Base-by-base conservation (phyloP, 116 monocot species). In the Cymodocea nodosa region DNA sequence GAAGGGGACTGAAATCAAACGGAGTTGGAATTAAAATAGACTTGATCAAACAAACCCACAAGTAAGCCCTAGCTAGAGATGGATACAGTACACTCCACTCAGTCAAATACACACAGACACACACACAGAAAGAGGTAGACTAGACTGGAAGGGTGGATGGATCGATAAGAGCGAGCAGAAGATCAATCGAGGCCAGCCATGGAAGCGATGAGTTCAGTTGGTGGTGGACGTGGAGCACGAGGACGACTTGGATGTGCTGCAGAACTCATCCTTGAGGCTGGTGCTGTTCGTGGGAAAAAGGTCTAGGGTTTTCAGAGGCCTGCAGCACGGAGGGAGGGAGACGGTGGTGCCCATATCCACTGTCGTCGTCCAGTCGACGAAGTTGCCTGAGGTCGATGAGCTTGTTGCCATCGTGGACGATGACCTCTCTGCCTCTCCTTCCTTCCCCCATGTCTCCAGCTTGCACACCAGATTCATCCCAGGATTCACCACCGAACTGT, bases 281-380 rank as follows among this genome's bases (percentile, higher is more conserved):
- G 77, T 81, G 70, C 77, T 81, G 22, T 60, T 70, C 35, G 67
- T 71, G 15, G 81, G 81, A 71, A 81, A 81, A 22, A 81, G 81
- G 35, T 81, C 81, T 22, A 81, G 77, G 48, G 81, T 81, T 65
- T 74, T 81, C 60, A 77, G 74, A 56, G 69, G 77, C 72, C 69
- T 77, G 67, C 60, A 74, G 56, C 73, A 76, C 23, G 64, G 67
- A 23, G 65, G 53, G 36, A 22, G 3, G 16, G 59, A 11, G 36
- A 7, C 65, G 15, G 50, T 13, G 8, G 51, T 17, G 30, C 54
- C 56, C 37, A 35, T 15, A 6, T 71, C 76, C 60, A 76, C 55
- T 74, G 60, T 58, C 66, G 35, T 55, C 66, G 37, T 66, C 73
- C 72, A 70, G 30, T 79, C 79, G 2, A 30, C 30, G 30, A 30